phyloP scores from a whole-genome alignment of 2,329 filamentous ascomycete genomes.

The Fusarium fujikuroi region DNA sequence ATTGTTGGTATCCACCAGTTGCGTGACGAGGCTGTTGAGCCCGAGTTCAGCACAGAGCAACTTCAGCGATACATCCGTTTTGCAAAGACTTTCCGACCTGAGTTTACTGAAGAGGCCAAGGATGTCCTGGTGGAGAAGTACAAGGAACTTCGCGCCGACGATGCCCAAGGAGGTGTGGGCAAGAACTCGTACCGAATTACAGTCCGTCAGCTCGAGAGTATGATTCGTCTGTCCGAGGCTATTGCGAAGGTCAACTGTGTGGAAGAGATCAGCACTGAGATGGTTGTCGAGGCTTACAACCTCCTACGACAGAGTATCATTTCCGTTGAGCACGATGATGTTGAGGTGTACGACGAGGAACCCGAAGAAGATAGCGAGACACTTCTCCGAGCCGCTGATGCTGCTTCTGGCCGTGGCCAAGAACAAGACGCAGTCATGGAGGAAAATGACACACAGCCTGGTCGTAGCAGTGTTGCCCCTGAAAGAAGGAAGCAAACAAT shows the following conservation, averaged over 20 bases:
- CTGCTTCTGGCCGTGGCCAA: conserved; percentile 57
- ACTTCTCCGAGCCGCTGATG: conserved; percentile 55
- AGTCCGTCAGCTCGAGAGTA: conserved; percentile 91
- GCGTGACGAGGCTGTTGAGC: conserved; percentile 89
- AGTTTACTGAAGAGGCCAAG: conserved; percentile 90
- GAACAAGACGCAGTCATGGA: conserved; percentile 59
- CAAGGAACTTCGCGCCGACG: conserved; percentile 92
- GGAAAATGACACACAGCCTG: conserved; percentile 50
- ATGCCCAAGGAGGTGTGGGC: conserved; percentile 92
- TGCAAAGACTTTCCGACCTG: conserved; percentile 90
- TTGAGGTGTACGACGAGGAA: conserved; percentile 85
- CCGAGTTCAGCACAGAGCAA: conserved; percentile 96
- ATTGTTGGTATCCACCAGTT: conserved; percentile 95
- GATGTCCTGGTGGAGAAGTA: conserved; percentile 88
- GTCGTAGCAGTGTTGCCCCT: conserved; percentile 51
- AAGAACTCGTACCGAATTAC: conserved; percentile 98
- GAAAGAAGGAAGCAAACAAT: conserved; percentile 80
- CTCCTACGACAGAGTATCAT: conserved; percentile 95
- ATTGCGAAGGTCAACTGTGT: conserved; percentile 98
- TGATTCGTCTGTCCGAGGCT: conserved; percentile 96
- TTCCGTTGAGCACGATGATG: conserved; percentile 95
- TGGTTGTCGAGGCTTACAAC: conserved; percentile 93
- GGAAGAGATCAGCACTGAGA: conserved; percentile 83
- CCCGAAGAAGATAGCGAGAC: conserved; percentile 58
- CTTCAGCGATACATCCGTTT: conserved; percentile 98